Evolutionary conservation across 345 rosid species (phyloP), one percentile per base, ranked within the genome.

Genomic region (Eucalyptus leucophloia): DNA sequence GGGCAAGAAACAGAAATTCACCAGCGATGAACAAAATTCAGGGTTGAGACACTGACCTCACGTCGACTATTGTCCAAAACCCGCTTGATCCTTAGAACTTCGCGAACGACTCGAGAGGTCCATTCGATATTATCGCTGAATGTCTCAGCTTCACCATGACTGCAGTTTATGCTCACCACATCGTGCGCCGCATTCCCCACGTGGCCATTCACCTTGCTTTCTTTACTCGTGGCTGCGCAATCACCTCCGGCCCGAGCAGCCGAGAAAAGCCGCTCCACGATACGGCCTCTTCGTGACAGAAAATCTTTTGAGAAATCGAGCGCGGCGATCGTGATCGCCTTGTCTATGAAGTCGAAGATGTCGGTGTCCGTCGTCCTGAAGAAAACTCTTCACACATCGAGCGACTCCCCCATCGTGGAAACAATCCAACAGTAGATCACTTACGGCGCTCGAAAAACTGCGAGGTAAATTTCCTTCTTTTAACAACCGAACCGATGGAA

Each of bases 51-150:
- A 37, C 47, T 10, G 28, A 77, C 83, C 83, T 77, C 83, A 6
- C 10, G 83, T 77, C 8, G 83, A 21, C 47, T 77, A 21, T 77
- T 77, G 47, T 77, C 83, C 28, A 77, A 77, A 37, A 77, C 83
- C 45, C 28, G 47, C 83, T 95, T 96, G 92, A 96, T 96, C 94
- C 98, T 94, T 37, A 89, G 86, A 58, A 97, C 98, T 89, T 96
- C 98, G 65, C 89, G 95, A 87, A 94, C 89, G 42, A 93, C 28
- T 88, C 54, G 89, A 90, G 98, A 91, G 56, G 88, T 93, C 44
- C 96, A 92, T 87, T 97, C 99, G 58, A 96, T 95, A 88, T 93
- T 97, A 91, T 97, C 97, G 80, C 96, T 96, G 91, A 96, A 91
- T 5, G 97, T 97, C 89, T 96, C 97, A 88, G 95, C 96, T 45